Base-by-base conservation (phyloP, 202 grass and related monocot genomes). In the Thinopyrum obtusiflorum region DNA sequence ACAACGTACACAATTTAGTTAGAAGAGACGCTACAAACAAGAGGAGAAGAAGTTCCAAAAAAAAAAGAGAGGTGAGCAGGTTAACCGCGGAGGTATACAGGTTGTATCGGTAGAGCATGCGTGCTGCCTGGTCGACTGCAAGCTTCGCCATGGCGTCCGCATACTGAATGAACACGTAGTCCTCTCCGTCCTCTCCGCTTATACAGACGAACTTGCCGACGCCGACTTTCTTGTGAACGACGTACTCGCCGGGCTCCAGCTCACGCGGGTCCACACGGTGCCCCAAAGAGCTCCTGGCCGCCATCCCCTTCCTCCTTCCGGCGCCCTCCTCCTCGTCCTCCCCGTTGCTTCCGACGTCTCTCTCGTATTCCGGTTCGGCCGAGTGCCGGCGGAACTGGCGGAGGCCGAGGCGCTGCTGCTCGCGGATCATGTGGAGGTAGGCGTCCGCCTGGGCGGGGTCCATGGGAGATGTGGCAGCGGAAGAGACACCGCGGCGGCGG, bases 51-150 rank as follows among this genome's bases (percentile, higher is more conserved):
- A 47, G 44, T 47, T 47, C 5, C 10, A 11, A 44, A 15, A 14
- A 14, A 4, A 15, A 2, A 15, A 47, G 27, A 49, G 51, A 2
- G 17, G 11, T 23, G 28, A 3, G 5, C 51, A 17, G 77, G 18
- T 72, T 64, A 57, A 72, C 27, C 32, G 1, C 13, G 59, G 85
- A 51, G 11, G 70, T 86, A 79, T 92, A 98, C 93, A 95, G 69
- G 94, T 95, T 95, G 76, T 98, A 98, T 85, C 96, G 85, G 84
- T 98, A 98, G 79, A 98, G 93, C 86, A 98, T 84, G 78, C 88
- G 88, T 5, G 88, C 69, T 18, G 93, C 93, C 87, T 94, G 93
- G 69, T 94, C 89, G 72, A 98, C 91, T 4, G 90, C 93, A 70
- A 95, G 93, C 76, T 98, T 98, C 21, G 93, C 93, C 96, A 98